These are phyloP conservation scores for Tricholoma bakamatsutake DNA, from an alignment of 768 basidiomycete species.

Conservation along the genomic window DNA sequence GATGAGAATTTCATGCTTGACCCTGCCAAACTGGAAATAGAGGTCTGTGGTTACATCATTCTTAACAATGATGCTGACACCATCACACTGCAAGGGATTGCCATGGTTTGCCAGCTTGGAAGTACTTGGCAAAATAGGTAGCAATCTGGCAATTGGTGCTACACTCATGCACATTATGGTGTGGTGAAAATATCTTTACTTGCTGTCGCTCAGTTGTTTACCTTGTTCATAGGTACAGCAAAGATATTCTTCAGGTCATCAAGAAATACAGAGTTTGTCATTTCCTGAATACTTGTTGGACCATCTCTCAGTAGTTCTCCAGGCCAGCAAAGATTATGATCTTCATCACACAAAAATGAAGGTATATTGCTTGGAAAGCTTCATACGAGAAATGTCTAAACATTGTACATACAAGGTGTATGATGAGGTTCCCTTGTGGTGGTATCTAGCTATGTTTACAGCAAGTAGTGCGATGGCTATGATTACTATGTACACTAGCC, in stretches of 20 bases:
- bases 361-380: constrained; percentile 8
- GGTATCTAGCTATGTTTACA: constrained; percentile 41
- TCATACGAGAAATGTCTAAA: not conserved
- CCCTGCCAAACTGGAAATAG: constrained; percentile 36
- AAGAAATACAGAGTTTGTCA: constrained; percentile 33
- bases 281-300: not conserved
- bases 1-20: constrained; percentile 46
- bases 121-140: constrained; percentile 33
- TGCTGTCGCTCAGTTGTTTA: not conserved
- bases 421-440: constrained; percentile 42
- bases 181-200: constrained; percentile 25
- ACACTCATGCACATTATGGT: constrained; percentile 46
- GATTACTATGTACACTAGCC: constrained; percentile 36
- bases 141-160: constrained; percentile 35
- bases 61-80: constrained; percentile 7
- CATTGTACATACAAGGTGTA: constrained; percentile 18
- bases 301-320: not conserved
- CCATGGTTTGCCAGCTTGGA: constrained; percentile 44
- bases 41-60: constrained; percentile 27
- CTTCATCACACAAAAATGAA: constrained; percentile 56
- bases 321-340: constrained; percentile 36
- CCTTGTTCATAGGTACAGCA: constrained; percentile 29
- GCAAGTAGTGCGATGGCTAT: constrained; percentile 42
- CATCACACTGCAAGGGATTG: constrained; percentile 25
- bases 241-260: constrained; percentile 39